phyloP scores from a whole-genome alignment of 352 stramenopile species.

The Thalassiosira oceanica region DNA sequence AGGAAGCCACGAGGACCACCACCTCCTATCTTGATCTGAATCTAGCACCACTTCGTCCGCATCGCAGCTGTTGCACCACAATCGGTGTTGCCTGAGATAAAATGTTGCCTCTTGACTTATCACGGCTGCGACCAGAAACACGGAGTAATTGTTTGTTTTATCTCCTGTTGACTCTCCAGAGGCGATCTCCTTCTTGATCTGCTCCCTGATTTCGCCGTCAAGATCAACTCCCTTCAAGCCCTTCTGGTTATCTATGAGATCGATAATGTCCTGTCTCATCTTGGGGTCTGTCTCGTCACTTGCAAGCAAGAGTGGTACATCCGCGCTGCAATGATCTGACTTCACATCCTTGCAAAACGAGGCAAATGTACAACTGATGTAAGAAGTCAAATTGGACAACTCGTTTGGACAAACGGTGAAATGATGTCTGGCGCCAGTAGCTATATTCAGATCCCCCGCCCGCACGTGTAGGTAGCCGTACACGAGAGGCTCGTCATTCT shows the following conservation, averaged over 20 bases:
- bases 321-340: too few species aligned
- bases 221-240: not conserved
- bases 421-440: too few species aligned
- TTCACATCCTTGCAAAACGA: not conserved
- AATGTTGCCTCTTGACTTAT: not conserved
- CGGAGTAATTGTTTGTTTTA: conserved; percentile 1
- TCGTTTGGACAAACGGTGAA: not conserved
- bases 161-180: not conserved
- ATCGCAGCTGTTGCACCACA: too few species aligned
- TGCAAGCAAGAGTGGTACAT: not conserved
- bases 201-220: not conserved
- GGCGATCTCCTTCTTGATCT: not conserved
- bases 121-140: not conserved
- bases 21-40: too few species aligned
- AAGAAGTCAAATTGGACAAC: not conserved
- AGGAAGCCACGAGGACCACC: too few species aligned
- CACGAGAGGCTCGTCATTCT: not conserved
- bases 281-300: not conserved
- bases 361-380: not conserved
- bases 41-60: too few species aligned
- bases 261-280: not conserved
- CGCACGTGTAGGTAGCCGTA: not conserved
- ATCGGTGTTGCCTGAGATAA: not conserved
- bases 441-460: not conserved
- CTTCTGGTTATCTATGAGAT: not conserved